These are phyloP conservation scores for Saksenaea vasiformis DNA, from an alignment of 371 early-diverging fungal species.

Conservation along the genomic window DNA sequence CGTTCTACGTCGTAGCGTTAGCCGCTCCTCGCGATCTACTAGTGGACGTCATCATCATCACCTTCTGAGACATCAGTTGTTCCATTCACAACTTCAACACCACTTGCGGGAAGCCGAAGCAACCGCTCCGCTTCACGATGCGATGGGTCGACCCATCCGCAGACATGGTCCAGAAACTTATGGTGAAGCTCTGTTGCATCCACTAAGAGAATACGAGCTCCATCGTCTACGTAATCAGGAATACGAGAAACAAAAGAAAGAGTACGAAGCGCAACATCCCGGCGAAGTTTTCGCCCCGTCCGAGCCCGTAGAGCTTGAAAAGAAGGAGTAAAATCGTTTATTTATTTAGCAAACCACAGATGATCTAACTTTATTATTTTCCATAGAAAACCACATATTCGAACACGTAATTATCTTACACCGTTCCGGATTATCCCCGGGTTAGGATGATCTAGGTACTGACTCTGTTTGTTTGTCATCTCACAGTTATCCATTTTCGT, in stretches of 20 bases:
- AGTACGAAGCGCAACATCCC: slow-evolving; percentile 40
- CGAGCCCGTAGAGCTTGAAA: slow-evolving; percentile 3
- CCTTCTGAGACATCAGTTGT: not conserved
- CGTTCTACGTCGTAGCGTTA: not conserved
- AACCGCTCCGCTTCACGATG: slow-evolving; percentile 30
- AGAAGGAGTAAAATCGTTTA: not conserved
- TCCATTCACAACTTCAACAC: not conserved
- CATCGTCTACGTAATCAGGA: slow-evolving; percentile 38
- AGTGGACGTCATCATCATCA: not conserved
- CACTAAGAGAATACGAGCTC: slow-evolving; percentile 33
- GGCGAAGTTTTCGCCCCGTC: slow-evolving; percentile 3
- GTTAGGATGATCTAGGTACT: not conserved
- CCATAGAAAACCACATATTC: slow-evolving; percentile 9
- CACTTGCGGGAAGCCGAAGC: not conserved
- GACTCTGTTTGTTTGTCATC: slow-evolving; percentile 2
- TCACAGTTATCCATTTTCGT: slow-evolving; percentile 43
- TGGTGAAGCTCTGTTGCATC: slow-evolving; percentile 47
- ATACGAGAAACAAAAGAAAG: slow-evolving; percentile 34
- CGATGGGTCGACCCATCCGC: slow-evolving; percentile 35
- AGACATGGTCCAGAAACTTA: slow-evolving; percentile 43
- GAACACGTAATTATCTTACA: slow-evolving; percentile 11
- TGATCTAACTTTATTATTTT: not conserved
- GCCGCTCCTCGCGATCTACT: not conserved
- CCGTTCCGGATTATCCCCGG: slow-evolving; percentile 15
- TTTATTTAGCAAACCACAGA: not conserved